Base-by-base conservation (phyloP, 257 asterid species). In the Vinca minor region DNA sequence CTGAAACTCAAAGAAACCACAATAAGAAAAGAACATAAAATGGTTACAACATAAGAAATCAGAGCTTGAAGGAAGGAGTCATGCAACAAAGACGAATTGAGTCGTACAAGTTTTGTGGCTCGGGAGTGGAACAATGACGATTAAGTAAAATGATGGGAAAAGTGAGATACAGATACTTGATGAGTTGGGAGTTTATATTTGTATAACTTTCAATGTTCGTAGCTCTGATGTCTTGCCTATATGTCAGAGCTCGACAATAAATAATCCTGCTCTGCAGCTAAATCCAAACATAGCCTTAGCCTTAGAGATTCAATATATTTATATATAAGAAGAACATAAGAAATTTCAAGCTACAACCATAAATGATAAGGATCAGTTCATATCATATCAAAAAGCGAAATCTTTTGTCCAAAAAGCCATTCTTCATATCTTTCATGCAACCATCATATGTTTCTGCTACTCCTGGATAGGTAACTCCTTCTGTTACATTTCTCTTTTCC, bases 261-360 rank as follows among this genome's bases (percentile, higher is more conserved):
- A 83, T 92, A 67, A 92, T 79, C 87, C 98, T 87, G 53, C 96
- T 95, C 69, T 77, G 81, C 69, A 93, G 81, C 76, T 89, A 83
- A 69, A 89, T n/a, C n/a, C n/a, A n/a, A n/a, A n/a, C n/a, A n/a
- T n/a, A n/a, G n/a, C n/a, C n/a, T n/a, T n/a, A n/a, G n/a, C n/a
- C n/a, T n/a, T n/a, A n/a, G n/a, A n/a, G n/a, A n/a, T n/a, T n/a
- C n/a, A n/a, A n/a, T n/a, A n/a, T n/a, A n/a, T n/a, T n/a, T n/a
- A n/a, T n/a, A n/a, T n/a, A n/a, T n/a, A n/a, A n/a, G n/a, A n/a
- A n/a, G n/a, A n/a, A n/a, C n/a, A n/a, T n/a, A n/a, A n/a, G n/a
- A n/a, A n/a, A n/a, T n/a, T n/a, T n/a, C n/a, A n/a, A n/a, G n/a
- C n/a, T n/a, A n/a, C n/a, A n/a, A n/a, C n/a, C n/a, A n/a, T n/a